Base-by-base conservation (phyloP, 2,329 filamentous ascomycete genomes). In the Microdochium nivale region DNA sequence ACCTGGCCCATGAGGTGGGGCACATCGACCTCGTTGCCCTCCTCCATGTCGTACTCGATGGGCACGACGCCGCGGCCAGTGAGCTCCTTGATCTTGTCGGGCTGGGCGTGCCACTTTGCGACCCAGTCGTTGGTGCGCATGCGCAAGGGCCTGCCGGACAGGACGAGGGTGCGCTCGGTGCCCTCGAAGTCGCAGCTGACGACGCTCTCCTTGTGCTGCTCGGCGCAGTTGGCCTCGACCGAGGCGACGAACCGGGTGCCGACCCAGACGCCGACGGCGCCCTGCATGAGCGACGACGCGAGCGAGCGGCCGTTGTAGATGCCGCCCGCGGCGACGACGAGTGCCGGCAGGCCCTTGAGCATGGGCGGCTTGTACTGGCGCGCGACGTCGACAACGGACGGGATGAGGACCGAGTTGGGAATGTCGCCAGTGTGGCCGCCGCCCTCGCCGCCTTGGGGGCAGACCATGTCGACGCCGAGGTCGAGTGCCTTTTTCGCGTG, bases 1-100 rank as follows among this genome's bases (percentile, higher is more conserved):
- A 96, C 91, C 72, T 96, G 90, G 1, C 92, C 92, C 92, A 96
- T 96, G 62, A 96, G 66, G 68, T 92, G 90, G 13, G 92, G 92
- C 52, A 87, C 74, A 63, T 96, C 92, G 13, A 95, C 74, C 40
- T 96, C 90, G 51, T 84, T 85, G 1, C 86, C 87, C 51, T 90
- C 78, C 49, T 95, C 88, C 62, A 96, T 74, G 64, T 97, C 92
- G 63, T 88, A 77, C 70, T 86, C 81, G 56, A 96, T 74, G 1
- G 92, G 92, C 54, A 95, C 85, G 27, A 95, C 70, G 1, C 92
- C 92, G 58, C 77, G 74, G 33, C 85, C 83, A 32, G 87, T 91
- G 65, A 96, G 72, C 67, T 81, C 78, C 70, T 79, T 83, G 62
- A 96, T 87, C 67, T 86, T 83, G 44, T 84, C 76, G 0, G 89